A percentile compares a stretch with the other conserved stretches of the same genome.
Evolutionary conservation across 108 stramenopile genomes (phyloP).

Genomic region (Ochromonas danica): DNA sequence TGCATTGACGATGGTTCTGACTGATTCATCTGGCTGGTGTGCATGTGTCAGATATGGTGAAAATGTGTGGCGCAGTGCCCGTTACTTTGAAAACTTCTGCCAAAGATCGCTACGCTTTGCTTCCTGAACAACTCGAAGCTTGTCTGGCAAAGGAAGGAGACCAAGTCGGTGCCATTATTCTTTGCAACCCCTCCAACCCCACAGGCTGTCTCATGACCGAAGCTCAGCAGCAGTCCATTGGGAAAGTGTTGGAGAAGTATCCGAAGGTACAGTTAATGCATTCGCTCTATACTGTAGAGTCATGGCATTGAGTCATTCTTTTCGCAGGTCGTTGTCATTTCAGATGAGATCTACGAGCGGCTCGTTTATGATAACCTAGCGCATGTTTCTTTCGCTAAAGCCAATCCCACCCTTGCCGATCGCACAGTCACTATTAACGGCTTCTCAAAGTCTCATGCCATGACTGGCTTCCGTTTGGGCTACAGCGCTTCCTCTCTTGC

Average conservation of each 20-base stretch:
- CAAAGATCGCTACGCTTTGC: background rate
- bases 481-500: constrained; percentile 57
- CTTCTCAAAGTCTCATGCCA: constrained; percentile 89
- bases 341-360: constrained; percentile 97
- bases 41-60: constrained; percentile 62
- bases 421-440: constrained; percentile 89
- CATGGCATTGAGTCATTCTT: background rate
- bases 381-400: constrained; percentile 54
- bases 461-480: constrained; percentile 91
- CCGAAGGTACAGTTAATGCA: background rate
- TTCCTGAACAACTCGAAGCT: background rate
- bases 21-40: background rate
- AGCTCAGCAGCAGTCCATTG: background rate
- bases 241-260: background rate
- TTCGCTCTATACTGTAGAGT: too few species aligned
- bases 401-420: constrained; percentile 69
- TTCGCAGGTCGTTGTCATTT: constrained; percentile 66
- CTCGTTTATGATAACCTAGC: constrained; percentile 72
- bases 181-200: constrained; percentile 97
- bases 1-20: background rate
- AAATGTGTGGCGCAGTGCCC: constrained; percentile 73
- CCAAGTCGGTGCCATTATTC: constrained; percentile 76
- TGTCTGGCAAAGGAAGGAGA: constrained; percentile 64
- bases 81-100: constrained; percentile 77
- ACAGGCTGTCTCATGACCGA: constrained; percentile 57